Percentiles rank a stretch among this genome's conserved stretches.
Conservation (phyloP, 345 rosid genomes). For the Camelina laxa region DNA sequence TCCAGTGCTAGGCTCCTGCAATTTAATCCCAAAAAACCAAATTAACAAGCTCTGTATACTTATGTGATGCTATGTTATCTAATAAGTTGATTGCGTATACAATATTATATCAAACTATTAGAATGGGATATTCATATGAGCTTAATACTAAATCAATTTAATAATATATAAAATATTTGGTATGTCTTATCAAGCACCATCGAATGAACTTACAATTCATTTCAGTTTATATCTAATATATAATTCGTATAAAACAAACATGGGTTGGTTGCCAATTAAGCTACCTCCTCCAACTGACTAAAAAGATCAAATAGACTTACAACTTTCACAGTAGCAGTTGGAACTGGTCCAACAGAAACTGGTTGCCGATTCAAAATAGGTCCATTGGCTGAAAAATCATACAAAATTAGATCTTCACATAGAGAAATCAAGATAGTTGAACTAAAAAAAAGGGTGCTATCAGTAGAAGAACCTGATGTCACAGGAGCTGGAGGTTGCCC, state of each 20-base stretch:
- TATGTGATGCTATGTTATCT: not conserved
- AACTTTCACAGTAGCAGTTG: conserved; percentile 86
- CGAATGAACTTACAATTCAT: not conserved
- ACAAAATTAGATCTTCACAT: conserved; percentile 20
- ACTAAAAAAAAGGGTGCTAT: conserved; percentile 10
- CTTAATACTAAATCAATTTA: conserved; percentile 1
- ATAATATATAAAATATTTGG: not conserved
- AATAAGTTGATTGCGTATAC: not conserved
- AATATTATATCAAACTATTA: not conserved
- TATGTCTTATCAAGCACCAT: conserved; percentile 16
- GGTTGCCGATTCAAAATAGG: conserved; percentile 64
- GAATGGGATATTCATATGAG: conserved; percentile 21
- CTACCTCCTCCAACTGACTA: conserved; percentile 21
- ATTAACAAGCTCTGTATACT: conserved; percentile 25
- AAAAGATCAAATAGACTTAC: conserved; percentile 55
- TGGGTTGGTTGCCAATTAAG: conserved; percentile 13
- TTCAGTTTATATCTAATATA: not conserved
- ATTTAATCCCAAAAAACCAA: conserved; percentile 17
- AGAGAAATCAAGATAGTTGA: conserved; percentile 20
- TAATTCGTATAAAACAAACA: conserved; percentile 1
- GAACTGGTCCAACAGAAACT: conserved; percentile 71
- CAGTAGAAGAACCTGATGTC: conserved; percentile 60
- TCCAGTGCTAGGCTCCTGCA: conserved; percentile 88
- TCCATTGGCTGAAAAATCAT: conserved; percentile 65
- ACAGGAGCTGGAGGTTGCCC: conserved; percentile 66